Conservation (phyloP, 768 basidiomycete species). For the Megacollybia marginata region DNA sequence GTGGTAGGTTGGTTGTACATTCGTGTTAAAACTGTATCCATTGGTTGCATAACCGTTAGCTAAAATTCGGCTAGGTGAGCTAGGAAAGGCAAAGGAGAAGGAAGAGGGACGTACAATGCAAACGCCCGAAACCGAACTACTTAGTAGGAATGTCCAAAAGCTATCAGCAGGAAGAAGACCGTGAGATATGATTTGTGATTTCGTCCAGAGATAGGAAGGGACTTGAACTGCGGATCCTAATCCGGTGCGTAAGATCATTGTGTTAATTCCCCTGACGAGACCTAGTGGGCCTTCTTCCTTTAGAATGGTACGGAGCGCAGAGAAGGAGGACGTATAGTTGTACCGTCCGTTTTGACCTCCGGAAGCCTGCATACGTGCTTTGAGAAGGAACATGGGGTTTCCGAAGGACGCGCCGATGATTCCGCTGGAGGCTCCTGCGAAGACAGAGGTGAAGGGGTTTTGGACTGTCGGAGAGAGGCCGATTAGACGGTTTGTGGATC, state of each 20-base stretch:
- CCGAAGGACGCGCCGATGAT: conserved; percentile 81
- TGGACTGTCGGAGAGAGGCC: conserved; percentile 61
- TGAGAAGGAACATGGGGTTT: conserved; percentile 90
- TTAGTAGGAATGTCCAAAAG: conserved; percentile 80
- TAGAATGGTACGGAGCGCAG: conserved; percentile 78
- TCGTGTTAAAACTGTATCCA: conserved; percentile 82
- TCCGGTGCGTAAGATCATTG: conserved; percentile 86
- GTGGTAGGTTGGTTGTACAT: conserved; percentile 94
- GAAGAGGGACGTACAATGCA: conserved; percentile 66
- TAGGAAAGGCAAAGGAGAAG: neutral
- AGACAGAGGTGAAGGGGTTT: conserved; percentile 66
- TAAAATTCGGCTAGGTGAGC: conserved; percentile 21
- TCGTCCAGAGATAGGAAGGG: conserved; percentile 92
- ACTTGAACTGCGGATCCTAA: conserved; percentile 96
- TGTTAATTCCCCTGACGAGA: conserved; percentile 84
- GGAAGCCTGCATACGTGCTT: conserved; percentile 84
- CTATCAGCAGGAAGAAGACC: conserved; percentile 71
- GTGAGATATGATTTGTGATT: conserved; percentile 63
- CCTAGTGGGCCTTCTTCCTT: conserved; percentile 72
- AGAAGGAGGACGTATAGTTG: conserved; percentile 75
- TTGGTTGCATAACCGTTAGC: conserved; percentile 92
- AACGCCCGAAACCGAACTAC: conserved; percentile 82
- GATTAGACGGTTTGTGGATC: conserved; percentile 55
- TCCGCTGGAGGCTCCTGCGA: conserved; percentile 86
- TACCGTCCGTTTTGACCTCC: conserved; percentile 44